Conservation (phyloP, 2,329 filamentous ascomycete genomes). For the Zymoseptoria passerinii region DNA sequence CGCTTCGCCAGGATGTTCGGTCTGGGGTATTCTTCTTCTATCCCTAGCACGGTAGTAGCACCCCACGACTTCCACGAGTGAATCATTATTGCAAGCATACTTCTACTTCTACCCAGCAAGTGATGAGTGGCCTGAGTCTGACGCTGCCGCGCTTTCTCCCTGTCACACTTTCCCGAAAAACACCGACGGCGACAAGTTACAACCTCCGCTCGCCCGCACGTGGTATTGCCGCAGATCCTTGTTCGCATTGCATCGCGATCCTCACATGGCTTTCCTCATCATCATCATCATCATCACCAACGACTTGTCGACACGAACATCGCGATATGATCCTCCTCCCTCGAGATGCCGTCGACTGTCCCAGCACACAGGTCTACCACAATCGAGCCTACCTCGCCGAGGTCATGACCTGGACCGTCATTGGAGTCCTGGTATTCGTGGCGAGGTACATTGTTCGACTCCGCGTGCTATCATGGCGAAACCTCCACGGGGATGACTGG, state of each 20-base stretch:
- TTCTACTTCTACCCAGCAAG: no score
- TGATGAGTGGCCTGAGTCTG: no score
- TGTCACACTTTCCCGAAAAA: no score
- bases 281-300: not conserved
- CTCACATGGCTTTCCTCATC: not conserved
- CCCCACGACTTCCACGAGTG: no score
- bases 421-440: slow-evolving; percentile 29
- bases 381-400: slow-evolving; percentile 16
- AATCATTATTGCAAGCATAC: no score
- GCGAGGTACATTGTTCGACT: slow-evolving; percentile 31
- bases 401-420: slow-evolving; percentile 22
- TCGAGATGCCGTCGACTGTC: not conserved
- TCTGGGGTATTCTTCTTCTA: no score
- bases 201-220: no score
- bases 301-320: not conserved
- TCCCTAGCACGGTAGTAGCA: no score
- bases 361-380: slow-evolving; percentile 18
- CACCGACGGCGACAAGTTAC: no score
- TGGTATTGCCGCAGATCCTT: not conserved
- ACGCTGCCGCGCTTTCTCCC: no score
- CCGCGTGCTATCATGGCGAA: slow-evolving; percentile 32
- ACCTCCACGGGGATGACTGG: slow-evolving; percentile 35
- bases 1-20: no score
- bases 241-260: not conserved
- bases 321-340: not conserved